A percentile compares a stretch with the other conserved stretches of the same genome.
phyloP scores from a whole-genome alignment of 2,329 filamentous ascomycete genomes.

The Rosellinia necatrix region DNA sequence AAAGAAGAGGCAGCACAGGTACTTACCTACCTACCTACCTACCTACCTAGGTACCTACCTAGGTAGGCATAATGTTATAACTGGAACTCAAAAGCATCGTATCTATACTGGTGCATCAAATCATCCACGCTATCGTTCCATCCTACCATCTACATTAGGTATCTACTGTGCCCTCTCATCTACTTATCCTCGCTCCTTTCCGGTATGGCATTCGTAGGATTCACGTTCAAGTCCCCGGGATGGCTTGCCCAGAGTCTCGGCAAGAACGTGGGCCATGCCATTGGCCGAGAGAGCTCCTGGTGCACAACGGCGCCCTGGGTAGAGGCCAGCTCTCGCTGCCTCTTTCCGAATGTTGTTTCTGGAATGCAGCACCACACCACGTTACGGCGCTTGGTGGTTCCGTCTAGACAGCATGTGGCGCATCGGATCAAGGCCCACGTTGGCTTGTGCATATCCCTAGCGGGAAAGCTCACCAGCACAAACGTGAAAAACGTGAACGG shows the following conservation, averaged over 20 bases:
- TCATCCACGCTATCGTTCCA: no score
- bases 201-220: conserved; percentile 9
- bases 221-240: background rate
- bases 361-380: background rate
- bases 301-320: background rate
- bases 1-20: no score
- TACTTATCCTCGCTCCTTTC: no score
- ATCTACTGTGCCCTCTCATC: no score
- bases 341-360: conserved; percentile 2
- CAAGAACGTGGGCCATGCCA: conserved; percentile 20
- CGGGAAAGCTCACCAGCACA: conserved; percentile 11
- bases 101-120: no score
- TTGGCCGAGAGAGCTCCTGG: conserved; percentile 16
- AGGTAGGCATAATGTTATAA: no score
- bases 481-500: no score
- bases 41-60: no score
- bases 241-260: background rate
- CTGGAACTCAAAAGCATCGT: no score
- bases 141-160: no score
- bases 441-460: conserved; percentile 9
- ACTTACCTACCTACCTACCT: no score
- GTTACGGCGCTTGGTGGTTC: conserved; percentile 8
- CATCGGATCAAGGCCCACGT: conserved; percentile 8
- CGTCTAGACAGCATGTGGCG: conserved; percentile 4
- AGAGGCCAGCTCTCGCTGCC: conserved; percentile 17